These are phyloP conservation scores for Leccinum sublutescens DNA, from an alignment of 768 basidiomycete species.

Conservation along the genomic window DNA sequence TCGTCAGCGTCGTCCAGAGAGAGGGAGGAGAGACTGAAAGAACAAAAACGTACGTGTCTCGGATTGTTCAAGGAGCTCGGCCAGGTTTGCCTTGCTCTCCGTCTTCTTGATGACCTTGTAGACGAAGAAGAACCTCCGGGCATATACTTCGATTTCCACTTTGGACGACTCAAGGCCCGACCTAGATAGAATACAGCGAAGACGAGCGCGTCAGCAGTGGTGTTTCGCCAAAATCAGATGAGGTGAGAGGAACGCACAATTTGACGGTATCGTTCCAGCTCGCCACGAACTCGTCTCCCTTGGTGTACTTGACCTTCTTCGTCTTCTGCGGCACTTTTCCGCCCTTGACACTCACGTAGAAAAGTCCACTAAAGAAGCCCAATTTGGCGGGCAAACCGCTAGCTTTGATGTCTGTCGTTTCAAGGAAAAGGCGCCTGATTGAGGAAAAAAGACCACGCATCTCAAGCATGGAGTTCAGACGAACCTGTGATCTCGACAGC, in stretches of 20 bases:
- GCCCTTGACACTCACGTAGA: constrained; percentile 30
- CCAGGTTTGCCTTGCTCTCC: constrained; percentile 33
- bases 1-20: not conserved
- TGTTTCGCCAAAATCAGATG: not conserved
- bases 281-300: constrained; percentile 30
- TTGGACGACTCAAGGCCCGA: constrained; percentile 32
- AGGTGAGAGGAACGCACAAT: constrained; percentile 18
- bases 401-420: constrained; percentile 32
- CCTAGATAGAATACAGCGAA: constrained; percentile 7
- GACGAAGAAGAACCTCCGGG: constrained; percentile 31
- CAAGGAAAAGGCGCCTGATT: not conserved
- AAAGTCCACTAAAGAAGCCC: constrained; percentile 29
- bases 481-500: constrained; percentile 30
- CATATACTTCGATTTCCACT: constrained; percentile 35
- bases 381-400: constrained; percentile 34
- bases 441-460: not conserved
- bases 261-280: constrained; percentile 27
- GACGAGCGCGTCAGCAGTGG: not conserved
- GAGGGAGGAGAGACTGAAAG: not conserved
- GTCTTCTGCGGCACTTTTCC: constrained; percentile 28
- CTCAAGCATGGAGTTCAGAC: not conserved
- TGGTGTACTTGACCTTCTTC: constrained; percentile 25
- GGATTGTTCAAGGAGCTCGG: constrained; percentile 31
- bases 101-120: constrained; percentile 36
- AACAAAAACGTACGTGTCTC: constrained; percentile 25